Evolutionary conservation across 441 rosid species (phyloP), one percentile per base, ranked within the genome.

Genomic region (Francoa sonchifolia): DNA sequence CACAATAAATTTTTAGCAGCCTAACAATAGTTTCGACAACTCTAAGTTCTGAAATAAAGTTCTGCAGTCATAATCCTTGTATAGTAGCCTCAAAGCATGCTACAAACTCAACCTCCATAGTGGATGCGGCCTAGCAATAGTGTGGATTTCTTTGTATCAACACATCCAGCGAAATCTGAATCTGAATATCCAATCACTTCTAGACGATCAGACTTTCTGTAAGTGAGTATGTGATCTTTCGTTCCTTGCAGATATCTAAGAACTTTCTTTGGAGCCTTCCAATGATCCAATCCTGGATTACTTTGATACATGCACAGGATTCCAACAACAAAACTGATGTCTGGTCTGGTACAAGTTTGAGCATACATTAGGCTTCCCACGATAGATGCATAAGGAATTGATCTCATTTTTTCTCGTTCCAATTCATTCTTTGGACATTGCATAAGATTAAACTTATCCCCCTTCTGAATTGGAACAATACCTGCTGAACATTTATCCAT

Each of bases 241-340:
- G 2, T 32, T 9, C 3, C 3, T 11, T n/a, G 12, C 13, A 32
- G 14, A 32, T 32, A 32, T 12, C 35, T 32, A 4, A 32, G 4
- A 4, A 32, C 14, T 32, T 32, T 32, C 14, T 32, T 32, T 32
- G 35, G 3, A 32, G 2, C 14, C 9, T 45, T 31, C 11, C 9
- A 18, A 18, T 31, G 39, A 11, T 44, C 38, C 8, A 29, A 15
- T 17, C 25, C 2, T 1, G 27, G 48, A 29, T 44, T 44, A 45
- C 18, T 45, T 45, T 45, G 38, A 4, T 13, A 32, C 3, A 16
- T 17, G 9, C 29, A 17, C 1, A 31, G 10, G 18, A 45, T 45
- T n/a, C 28, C 18, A 19, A 31, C 19, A 12, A 5, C n/a, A 19
- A 31, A 45, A 31, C 17, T 44, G 33, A 44, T 31, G 21, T 11